Evolutionary conservation across 768 basidiomycete genomes (phyloP).

Genomic region (Mycena kentingensis): DNA sequence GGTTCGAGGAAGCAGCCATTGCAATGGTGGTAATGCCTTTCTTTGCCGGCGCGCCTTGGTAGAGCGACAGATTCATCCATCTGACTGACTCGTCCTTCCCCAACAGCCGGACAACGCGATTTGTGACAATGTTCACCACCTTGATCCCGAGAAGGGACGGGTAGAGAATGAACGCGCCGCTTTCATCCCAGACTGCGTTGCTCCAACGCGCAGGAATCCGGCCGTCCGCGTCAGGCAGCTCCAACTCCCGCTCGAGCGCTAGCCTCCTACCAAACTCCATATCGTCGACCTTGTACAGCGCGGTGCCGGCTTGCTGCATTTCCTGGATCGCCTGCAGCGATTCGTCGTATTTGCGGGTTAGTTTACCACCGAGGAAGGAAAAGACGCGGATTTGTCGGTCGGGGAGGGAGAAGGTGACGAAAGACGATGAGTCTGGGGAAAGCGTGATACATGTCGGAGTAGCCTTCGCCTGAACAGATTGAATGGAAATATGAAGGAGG

Average conservation of each 20-base stretch:
- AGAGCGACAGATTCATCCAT: constrained; percentile 85
- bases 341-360: constrained; percentile 94
- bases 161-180: constrained; percentile 91
- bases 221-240: constrained; percentile 77
- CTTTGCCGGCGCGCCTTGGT: constrained; percentile 93
- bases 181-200: constrained; percentile 97
- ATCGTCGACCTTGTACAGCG: constrained; percentile 89
- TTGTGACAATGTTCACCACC: constrained; percentile 94
- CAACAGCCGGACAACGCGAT: constrained; percentile 82
- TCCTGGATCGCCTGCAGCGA: constrained; percentile 90
- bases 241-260: constrained; percentile 89
- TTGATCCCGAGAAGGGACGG: constrained; percentile 94
- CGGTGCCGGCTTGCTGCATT: constrained; percentile 98
- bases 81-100: constrained; percentile 95
- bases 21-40: constrained; percentile 81
- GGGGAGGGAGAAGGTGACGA: constrained; percentile 91
- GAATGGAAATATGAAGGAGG: constrained; percentile 1
- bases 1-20: constrained; percentile 95
- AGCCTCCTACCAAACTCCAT: constrained; percentile 99
- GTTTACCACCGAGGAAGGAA: constrained; percentile 85
- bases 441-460: constrained; percentile 90
- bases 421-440: constrained; percentile 86
- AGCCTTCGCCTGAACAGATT: constrained; percentile 70
- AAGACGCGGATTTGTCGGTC: constrained; percentile 95
- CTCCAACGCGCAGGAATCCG: constrained; percentile 75